phyloP scores from a whole-genome alignment of 2,329 filamentous ascomycete species.

The Talaromyces sp. region DNA sequence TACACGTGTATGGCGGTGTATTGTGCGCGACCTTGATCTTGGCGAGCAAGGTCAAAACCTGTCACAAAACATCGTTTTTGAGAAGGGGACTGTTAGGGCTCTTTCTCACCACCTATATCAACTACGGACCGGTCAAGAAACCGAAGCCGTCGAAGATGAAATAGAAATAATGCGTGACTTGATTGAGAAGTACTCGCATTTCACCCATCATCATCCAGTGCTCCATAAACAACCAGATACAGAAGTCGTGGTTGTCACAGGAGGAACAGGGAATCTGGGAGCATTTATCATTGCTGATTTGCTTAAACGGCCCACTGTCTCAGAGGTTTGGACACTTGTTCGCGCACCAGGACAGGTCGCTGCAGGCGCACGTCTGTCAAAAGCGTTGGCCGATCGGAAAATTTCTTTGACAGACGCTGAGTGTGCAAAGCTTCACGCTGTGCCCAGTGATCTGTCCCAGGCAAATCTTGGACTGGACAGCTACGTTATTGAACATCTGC shows the following conservation, averaged over 20 bases:
- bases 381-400: slow-evolving; percentile 45
- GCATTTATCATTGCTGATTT: slow-evolving; percentile 59
- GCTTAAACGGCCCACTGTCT: slow-evolving; percentile 37
- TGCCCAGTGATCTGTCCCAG: slow-evolving; percentile 53
- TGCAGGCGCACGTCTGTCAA: slow-evolving; percentile 48
- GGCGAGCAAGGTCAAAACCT: slow-evolving; percentile 45
- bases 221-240: slow-evolving; percentile 27
- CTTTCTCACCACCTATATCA: slow-evolving; percentile 52
- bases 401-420: slow-evolving; percentile 27
- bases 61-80: slow-evolving; percentile 62
- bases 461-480: slow-evolving; percentile 52
- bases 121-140: slow-evolving; percentile 43
- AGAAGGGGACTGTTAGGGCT: slow-evolving; percentile 54
- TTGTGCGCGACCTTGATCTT: slow-evolving; percentile 56
- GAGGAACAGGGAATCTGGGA: slow-evolving; percentile 68
- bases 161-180: slow-evolving; percentile 51
- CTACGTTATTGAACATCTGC: slow-evolving; percentile 46
- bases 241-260: slow-evolving; percentile 56
- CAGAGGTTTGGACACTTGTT: slow-evolving; percentile 59
- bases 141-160: slow-evolving; percentile 38
- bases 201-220: slow-evolving; percentile 31
- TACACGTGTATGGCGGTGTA: slow-evolving; percentile 57
- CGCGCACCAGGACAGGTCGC: slow-evolving; percentile 46
- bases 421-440: slow-evolving; percentile 48
- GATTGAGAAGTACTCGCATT: slow-evolving; percentile 50